Percentiles rank a stretch among this genome's conserved stretches.
Conservation (phyloP, 2,329 filamentous ascomycete genomes). For the Onygenales sp. region DNA sequence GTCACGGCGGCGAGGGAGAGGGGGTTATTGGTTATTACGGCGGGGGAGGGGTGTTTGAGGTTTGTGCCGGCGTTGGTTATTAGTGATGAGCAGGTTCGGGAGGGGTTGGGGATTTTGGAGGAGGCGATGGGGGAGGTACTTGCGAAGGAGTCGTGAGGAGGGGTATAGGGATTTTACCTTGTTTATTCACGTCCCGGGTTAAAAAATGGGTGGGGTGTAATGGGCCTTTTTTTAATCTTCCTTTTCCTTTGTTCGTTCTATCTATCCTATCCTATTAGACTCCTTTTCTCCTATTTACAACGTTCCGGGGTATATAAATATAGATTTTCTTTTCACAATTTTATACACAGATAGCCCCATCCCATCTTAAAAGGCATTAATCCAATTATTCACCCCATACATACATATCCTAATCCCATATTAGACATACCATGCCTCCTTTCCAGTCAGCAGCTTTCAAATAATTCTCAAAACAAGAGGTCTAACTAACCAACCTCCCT, state of each 20-base stretch:
- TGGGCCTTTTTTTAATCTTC: background rate
- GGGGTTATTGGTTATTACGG: slow-evolving; percentile 82
- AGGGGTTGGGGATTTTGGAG: slow-evolving; percentile 66
- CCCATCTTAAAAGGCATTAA: too few relatives aligned
- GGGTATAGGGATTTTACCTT: background rate
- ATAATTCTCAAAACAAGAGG: too few relatives aligned
- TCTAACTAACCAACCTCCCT: too few relatives aligned
- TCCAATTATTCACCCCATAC: too few relatives aligned
- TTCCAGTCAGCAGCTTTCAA: too few relatives aligned
- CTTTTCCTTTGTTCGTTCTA: background rate
- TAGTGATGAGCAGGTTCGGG: slow-evolving; percentile 66
- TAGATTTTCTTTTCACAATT: too few relatives aligned
- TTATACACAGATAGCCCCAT: too few relatives aligned
- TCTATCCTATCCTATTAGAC: too few relatives aligned
- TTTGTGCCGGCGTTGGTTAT: slow-evolving; percentile 86
- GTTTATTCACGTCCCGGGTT: background rate
- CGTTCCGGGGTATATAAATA: background rate
- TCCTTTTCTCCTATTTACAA: background rate
- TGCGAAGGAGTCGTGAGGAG: slow-evolving; percentile 16
- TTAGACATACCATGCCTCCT: too few relatives aligned
- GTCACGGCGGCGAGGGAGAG: slow-evolving; percentile 79
- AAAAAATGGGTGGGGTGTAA: too few relatives aligned
- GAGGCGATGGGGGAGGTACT: slow-evolving; percentile 53
- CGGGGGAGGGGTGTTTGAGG: slow-evolving; percentile 80
- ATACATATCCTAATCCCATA: too few relatives aligned